Conservation (phyloP, 2,329 filamentous ascomycete species). For the Calonectria pseudoturangicola region DNA sequence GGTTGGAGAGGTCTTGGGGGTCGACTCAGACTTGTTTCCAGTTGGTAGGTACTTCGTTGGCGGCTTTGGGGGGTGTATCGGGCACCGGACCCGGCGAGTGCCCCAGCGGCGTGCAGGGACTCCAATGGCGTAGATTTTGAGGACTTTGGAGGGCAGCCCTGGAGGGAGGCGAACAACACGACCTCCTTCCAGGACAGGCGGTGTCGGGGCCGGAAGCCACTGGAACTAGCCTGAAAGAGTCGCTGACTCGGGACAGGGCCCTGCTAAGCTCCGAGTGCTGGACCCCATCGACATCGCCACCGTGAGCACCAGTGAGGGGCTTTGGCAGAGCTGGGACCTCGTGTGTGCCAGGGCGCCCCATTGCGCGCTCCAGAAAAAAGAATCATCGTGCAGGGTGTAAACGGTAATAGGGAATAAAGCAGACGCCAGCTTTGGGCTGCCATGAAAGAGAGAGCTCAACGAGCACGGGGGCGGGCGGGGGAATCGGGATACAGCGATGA, state of each 20-base stretch:
- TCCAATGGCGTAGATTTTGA: conserved; percentile 31
- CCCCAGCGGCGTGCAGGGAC: conserved; percentile 45
- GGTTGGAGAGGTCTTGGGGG: conserved; percentile 20
- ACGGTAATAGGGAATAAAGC: conserved; percentile 18
- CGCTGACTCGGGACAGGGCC: conserved; percentile 48
- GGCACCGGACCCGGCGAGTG: conserved; percentile 38
- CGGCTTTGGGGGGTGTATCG: conserved; percentile 16
- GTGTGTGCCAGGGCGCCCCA: conserved; percentile 30
- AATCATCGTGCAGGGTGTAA: conserved; percentile 18
- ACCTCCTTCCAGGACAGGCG: conserved; percentile 48
- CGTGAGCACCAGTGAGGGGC: conserved; percentile 39
- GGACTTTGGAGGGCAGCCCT: conserved; percentile 36
- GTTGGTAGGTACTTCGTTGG: not conserved
- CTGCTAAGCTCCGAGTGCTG: conserved; percentile 45
- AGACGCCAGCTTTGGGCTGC: conserved; percentile 44
- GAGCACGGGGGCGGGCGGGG: conserved; percentile 29
- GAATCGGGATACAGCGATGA: conserved; percentile 34
- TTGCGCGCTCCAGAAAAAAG: conserved; percentile 34
- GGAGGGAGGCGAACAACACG: conserved; percentile 38
- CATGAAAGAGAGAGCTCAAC: conserved; percentile 32
- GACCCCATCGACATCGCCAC: conserved; percentile 49
- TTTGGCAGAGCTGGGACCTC: conserved; percentile 41
- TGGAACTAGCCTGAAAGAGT: conserved; percentile 52
- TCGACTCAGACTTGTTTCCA: conserved; percentile 22
- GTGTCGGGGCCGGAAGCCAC: conserved; percentile 49